Evolutionary conservation across 202 grass and related monocot genomes (phyloP).

Genomic region (Carex sylvatica): DNA sequence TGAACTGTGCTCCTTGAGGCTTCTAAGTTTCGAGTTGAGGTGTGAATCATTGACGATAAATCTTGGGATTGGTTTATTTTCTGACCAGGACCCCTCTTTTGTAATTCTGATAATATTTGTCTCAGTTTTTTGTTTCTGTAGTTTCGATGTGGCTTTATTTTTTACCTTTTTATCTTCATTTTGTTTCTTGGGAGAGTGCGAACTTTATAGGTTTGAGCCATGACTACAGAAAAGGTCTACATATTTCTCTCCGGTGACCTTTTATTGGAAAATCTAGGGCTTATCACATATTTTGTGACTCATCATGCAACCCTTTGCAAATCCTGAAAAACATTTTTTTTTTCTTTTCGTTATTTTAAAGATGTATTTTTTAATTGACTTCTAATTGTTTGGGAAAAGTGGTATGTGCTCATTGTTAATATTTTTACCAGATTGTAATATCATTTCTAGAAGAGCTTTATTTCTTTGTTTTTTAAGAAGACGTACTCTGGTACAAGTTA

Average conservation of each 20-base stretch:
- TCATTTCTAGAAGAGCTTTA: background rate
- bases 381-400: background rate
- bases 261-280: background rate
- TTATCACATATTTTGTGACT: background rate
- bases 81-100: background rate
- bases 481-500: background rate
- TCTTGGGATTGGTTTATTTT: background rate
- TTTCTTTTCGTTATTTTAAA: too few relatives aligned
- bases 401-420: background rate
- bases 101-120: background rate
- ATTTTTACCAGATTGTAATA: background rate
- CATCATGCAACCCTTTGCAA: too few relatives aligned
- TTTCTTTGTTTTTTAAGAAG: background rate
- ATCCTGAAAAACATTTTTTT: too few relatives aligned
- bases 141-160: background rate
- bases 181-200: background rate
- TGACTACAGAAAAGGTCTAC: background rate
- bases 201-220: slow-evolving; percentile 7
- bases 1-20: slow-evolving; percentile 18
- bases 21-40: background rate
- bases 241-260: background rate
- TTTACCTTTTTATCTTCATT: background rate
- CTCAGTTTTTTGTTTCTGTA: background rate
- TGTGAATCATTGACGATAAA: too few relatives aligned
- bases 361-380: too few relatives aligned